These are phyloP conservation scores for Baeospora myosura DNA, from an alignment of 1,284 basidiomycete species.

Conservation along the genomic window DNA sequence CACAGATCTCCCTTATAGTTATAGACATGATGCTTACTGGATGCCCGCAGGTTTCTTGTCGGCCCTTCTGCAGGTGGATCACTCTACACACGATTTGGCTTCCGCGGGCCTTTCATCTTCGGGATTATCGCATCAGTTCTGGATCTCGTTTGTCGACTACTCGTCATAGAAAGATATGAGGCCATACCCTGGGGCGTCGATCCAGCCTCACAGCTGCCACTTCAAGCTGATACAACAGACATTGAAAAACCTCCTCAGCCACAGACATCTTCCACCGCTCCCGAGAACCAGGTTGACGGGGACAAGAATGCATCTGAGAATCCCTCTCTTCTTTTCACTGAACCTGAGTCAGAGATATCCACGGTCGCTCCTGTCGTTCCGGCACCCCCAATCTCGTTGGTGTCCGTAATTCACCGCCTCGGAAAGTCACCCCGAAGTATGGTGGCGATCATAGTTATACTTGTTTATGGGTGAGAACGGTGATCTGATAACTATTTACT, in stretches of 20 bases:
- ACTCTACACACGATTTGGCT: constrained; percentile 62
- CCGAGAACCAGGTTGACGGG: too few relatives aligned
- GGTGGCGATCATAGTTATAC: constrained; percentile 41
- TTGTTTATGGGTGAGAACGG: constrained; percentile 52
- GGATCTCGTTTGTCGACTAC: constrained; percentile 56
- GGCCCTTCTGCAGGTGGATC: constrained; percentile 68
- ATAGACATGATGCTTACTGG: neutral
- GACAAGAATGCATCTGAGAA: neutral
- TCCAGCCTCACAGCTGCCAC: constrained; percentile 22
- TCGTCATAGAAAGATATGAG: constrained; percentile 58
- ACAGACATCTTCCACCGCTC: too few relatives aligned
- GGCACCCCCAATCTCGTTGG: constrained; percentile 23
- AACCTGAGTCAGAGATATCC: neutral
- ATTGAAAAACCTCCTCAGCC: too few relatives aligned
- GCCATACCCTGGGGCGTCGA: constrained; percentile 48
- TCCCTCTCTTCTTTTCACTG: neutral
- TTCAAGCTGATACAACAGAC: too few relatives aligned
- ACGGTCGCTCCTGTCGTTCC: neutral
- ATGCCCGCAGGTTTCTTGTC: constrained; percentile 37
- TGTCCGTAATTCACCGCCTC: constrained; percentile 39
- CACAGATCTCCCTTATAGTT: constrained; percentile 8
- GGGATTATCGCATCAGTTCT: constrained; percentile 50
- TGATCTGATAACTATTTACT: constrained; percentile 3
- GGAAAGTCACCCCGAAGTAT: constrained; percentile 49
- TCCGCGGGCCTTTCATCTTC: constrained; percentile 70